Conservation (phyloP, 78 protist species). For the Paratrimastix pyriformis region DNA sequence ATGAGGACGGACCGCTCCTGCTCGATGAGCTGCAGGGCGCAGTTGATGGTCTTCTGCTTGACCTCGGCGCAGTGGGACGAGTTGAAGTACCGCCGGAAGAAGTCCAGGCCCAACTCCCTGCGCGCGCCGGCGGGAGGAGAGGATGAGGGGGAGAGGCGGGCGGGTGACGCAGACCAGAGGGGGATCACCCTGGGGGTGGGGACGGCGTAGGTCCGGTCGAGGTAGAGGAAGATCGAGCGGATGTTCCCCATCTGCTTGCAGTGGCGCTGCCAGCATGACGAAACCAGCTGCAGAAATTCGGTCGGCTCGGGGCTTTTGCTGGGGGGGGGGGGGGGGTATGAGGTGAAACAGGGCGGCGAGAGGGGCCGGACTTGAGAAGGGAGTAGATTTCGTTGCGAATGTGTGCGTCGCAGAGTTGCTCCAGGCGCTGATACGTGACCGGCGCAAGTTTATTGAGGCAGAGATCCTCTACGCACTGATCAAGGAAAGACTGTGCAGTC, state of each 20-base stretch:
- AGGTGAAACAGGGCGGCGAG: neutral
- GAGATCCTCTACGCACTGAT: slow-evolving; percentile 27
- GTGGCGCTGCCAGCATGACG: slow-evolving; percentile 6
- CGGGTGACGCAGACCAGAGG: neutral
- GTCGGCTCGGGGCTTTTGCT: slow-evolving; percentile 5
- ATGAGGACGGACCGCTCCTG: slow-evolving; percentile 61
- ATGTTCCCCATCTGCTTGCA: slow-evolving; percentile 36
- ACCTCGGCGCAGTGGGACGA: too few relatives aligned
- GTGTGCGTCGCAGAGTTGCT: slow-evolving; percentile 21
- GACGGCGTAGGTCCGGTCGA: slow-evolving; percentile 71
- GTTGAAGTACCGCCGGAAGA: slow-evolving; percentile 35
- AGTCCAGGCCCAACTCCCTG: slow-evolving; percentile 65
- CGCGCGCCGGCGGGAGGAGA: too few relatives aligned
- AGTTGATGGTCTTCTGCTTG: slow-evolving; percentile 6
- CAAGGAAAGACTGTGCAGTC: too few relatives aligned
- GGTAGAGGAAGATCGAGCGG: slow-evolving; percentile 57
- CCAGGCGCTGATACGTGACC: slow-evolving; percentile 3
- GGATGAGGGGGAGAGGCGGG: neutral
- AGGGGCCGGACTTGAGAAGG: neutral
- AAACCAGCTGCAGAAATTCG: slow-evolving; percentile 7
- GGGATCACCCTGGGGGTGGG: slow-evolving; percentile 13
- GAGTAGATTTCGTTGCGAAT: neutral
- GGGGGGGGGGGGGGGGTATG: neutral
- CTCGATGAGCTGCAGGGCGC: slow-evolving; percentile 41
- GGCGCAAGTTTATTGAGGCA: slow-evolving; percentile 28